These are phyloP conservation scores for Dictyostelium citrinum DNA, from an alignment of 78 protist species.

Conservation along the genomic window DNA sequence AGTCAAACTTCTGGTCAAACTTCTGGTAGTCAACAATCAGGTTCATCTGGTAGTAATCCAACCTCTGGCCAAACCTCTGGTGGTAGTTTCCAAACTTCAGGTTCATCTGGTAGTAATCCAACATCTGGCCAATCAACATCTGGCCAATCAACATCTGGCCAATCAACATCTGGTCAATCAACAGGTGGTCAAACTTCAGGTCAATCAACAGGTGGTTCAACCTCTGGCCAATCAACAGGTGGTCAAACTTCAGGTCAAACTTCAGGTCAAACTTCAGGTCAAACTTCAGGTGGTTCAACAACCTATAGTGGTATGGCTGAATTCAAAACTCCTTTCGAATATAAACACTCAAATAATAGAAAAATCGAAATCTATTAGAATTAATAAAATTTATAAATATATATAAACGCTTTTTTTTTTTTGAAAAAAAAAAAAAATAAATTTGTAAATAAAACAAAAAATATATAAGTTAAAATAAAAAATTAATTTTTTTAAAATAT, in stretches of 20 bases:
- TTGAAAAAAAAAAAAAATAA: too few species aligned
- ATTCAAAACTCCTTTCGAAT: not conserved
- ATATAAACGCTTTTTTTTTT: not conserved
- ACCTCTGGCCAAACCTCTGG: conserved; percentile 32
- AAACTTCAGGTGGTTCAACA: not conserved
- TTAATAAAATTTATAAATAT: not conserved
- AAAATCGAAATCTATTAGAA: not conserved
- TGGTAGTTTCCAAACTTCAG: not conserved
- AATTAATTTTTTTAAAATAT: too few species aligned
- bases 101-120: not conserved
- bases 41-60: not conserved
- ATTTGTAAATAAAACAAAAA: too few species aligned
- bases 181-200: not conserved
- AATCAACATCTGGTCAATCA: not conserved
- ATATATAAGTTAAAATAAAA: too few species aligned
- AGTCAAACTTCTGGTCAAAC: conserved; percentile 12
- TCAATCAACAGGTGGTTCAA: not conserved
- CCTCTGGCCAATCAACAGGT: not conserved
- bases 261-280: not conserved
- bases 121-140: not conserved
- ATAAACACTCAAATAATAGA: not conserved
- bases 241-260: not conserved
- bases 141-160: not conserved
- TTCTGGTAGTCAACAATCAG: not conserved
- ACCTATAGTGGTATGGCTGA: not conserved